Percentiles rank a stretch among this genome's conserved stretches.
Conservation (phyloP, 2,329 filamentous ascomycete species). For the Cryphonectria parasitica region DNA sequence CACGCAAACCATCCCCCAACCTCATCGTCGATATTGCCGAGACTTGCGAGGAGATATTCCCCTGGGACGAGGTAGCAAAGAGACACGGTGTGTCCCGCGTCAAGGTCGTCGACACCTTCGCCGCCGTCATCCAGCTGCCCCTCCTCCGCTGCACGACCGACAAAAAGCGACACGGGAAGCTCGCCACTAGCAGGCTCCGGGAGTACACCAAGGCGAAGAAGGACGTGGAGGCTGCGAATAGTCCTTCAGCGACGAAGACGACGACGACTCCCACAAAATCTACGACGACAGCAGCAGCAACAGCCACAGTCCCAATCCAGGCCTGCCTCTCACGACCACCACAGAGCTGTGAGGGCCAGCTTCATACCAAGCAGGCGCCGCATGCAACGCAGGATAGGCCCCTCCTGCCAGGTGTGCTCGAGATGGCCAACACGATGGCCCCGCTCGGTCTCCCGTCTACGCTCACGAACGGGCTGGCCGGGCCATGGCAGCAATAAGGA, state of each 20-base stretch:
- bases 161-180: constrained; percentile 45
- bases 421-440: constrained; percentile 27
- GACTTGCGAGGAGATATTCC: constrained; percentile 50
- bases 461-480: constrained; percentile 18
- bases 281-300: background rate
- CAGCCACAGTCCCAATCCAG: background rate
- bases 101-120: constrained; percentile 52
- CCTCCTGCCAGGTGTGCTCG: constrained; percentile 24
- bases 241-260: background rate
- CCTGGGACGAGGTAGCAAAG: constrained; percentile 50
- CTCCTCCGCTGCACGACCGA: constrained; percentile 51
- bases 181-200: constrained; percentile 46
- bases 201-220: constrained; percentile 49
- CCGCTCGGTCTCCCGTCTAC: constrained; percentile 25
- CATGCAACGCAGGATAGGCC: constrained; percentile 1
- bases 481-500: constrained; percentile 19
- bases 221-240: constrained; percentile 8
- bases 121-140: constrained; percentile 52
- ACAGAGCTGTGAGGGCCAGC: background rate
- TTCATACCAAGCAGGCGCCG: background rate
- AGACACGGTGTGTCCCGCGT: constrained; percentile 47
- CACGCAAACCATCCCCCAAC: constrained; percentile 42
- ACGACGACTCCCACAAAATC: background rate
- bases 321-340: background rate
- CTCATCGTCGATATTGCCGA: constrained; percentile 55